These are phyloP conservation scores for Clitoria ternatea DNA, from an alignment of 306 rosid species.

Conservation along the genomic window DNA sequence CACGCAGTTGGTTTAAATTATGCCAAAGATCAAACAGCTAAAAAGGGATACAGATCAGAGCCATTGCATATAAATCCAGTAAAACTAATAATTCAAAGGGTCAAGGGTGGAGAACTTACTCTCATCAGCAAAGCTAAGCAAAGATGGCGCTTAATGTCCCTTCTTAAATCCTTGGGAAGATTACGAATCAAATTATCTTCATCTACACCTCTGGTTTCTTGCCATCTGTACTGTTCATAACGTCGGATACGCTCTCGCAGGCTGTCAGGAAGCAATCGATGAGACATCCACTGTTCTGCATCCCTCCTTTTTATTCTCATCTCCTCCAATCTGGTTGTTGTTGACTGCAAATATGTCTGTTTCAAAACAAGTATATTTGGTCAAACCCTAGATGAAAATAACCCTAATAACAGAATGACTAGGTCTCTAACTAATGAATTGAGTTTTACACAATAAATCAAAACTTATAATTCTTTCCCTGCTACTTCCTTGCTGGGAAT, in stretches of 20 bases:
- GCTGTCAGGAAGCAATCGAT: conserved; percentile 76
- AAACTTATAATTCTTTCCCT: not conserved
- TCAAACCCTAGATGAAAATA: conserved; percentile 25
- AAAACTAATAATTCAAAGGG: not conserved
- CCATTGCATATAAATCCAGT: not conserved
- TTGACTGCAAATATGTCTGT: conserved; percentile 85
- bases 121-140: conserved; percentile 86
- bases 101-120: conserved; percentile 46
- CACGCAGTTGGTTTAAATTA: not conserved
- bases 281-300: conserved; percentile 97
- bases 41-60: not conserved
- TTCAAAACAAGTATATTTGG: conserved; percentile 25
- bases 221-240: conserved; percentile 91
- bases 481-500: not conserved
- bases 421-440: not conserved
- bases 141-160: conserved; percentile 94
- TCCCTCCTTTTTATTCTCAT: conserved; percentile 93
- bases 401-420: not conserved
- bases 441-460: not conserved
- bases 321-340: conserved; percentile 86
- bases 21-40: not conserved
- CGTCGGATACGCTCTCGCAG: conserved; percentile 78
- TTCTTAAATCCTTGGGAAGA: conserved; percentile 90
- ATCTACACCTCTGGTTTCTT: conserved; percentile 91
- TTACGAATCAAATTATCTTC: conserved; percentile 66